Conservation (phyloP, 139 green algal genomes). For the Closterium sp. region DNA sequence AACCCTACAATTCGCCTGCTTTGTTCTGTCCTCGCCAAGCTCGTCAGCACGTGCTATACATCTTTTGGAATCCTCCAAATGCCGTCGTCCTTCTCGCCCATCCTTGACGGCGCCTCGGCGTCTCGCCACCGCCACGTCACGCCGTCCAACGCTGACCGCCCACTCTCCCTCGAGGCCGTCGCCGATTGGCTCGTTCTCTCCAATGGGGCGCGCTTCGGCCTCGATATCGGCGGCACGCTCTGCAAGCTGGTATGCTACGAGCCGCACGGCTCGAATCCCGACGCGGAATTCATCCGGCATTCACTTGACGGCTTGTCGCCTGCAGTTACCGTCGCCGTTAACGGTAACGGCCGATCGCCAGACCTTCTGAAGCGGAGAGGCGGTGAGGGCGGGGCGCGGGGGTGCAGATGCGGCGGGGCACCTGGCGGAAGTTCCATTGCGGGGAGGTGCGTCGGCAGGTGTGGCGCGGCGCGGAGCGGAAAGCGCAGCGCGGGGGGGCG, state of each 20-base stretch:
- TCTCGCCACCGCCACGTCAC: neutral
- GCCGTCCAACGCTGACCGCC: neutral
- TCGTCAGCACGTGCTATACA: neutral
- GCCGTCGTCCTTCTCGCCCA: neutral
- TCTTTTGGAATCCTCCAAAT: neutral
- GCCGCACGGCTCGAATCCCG: neutral
- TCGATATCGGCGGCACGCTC: constrained; percentile 34
- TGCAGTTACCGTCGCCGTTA: neutral
- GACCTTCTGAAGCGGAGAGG: neutral
- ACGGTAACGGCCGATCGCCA: neutral
- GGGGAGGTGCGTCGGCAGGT: neutral
- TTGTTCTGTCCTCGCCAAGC: neutral
- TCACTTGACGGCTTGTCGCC: neutral
- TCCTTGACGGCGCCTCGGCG: neutral
- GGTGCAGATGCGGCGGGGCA: neutral
- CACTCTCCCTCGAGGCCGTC: neutral
- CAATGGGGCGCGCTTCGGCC: constrained; percentile 13
- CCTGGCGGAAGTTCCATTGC: neutral
- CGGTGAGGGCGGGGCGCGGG: neutral
- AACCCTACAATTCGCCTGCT: neutral
- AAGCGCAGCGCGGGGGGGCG: neutral
- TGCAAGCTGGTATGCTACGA: constrained; percentile 38
- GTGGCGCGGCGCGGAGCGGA: neutral
- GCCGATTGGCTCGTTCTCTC: neutral
- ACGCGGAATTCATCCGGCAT: neutral